Base-by-base conservation (phyloP, 192 early-diverging fungal genomes). In the Mortierella alpina region DNA sequence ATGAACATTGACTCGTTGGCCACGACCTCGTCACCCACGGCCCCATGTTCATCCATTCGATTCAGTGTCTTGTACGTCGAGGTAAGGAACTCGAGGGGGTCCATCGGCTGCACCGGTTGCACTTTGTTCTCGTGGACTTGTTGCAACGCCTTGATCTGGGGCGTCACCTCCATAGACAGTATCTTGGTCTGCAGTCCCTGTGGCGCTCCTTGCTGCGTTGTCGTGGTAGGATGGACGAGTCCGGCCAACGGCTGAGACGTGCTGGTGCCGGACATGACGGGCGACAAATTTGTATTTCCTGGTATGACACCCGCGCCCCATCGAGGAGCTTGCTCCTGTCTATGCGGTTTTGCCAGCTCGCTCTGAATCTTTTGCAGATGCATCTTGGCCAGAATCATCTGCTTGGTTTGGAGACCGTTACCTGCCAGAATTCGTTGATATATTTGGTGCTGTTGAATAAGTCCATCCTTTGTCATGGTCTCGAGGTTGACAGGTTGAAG, bases 111-210 rank as follows among this genome's bases (percentile, higher is more conserved):
- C 10, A 40, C 13, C 4, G 59, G 74, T 2, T 18, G 41, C 0
- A 49, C 45, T 15, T 48, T 69, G n/a, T 20, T 31, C 17, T 72
- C 76, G 7, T 78, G 68, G 7, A 63, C 15, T n/a, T 60, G 57
- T 48, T 75, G 73, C 11, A 79, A 45, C 23, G 71, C 76, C 31
- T 42, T 71, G 15, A 79, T 23, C 15, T 79, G 76, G 44, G 76
- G 64, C 7, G 46, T 31, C 18, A 52, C 39, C 5, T 79, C 76
- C 9, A 56, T 44, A 18, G 40, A 9, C 7, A 45, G 31, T 3
- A 31, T 2, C 31, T 31, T 31, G 31, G 31, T 31, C 31, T 31
- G 31, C 1, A 31, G 31, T 31, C 31, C 31, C 3, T 31, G 31
- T 3, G 31, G 31, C 31, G 31, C 31, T 31, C 31, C 31, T 31